Base-by-base conservation (phyloP, 768 basidiomycete genomes). In the Amanita jacksonii region DNA sequence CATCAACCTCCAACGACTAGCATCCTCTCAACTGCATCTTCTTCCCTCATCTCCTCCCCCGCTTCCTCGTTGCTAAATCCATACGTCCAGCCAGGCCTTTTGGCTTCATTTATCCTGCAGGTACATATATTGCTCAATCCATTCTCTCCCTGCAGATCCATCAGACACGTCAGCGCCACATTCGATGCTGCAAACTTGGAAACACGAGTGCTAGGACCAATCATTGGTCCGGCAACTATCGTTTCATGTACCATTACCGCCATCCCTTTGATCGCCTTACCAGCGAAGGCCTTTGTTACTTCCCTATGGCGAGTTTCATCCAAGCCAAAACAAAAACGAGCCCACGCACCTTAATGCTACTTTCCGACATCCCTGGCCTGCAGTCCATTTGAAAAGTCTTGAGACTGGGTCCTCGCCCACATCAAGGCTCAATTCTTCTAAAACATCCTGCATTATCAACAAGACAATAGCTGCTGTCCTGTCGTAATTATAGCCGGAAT, bases 401-500 rank as follows among this genome's bases (percentile, higher is more conserved):
- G 82, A 77, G 8, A 85, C 74, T 2, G 90, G 90, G 55, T 93
- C 84, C 47, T 68, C 66, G 13, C 73, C 72, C 46, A 85, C 59
- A 23, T 72, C 67, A 1, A 81, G 80, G 0, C 70, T 70, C 13
- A 91, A 64, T 1, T 66, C 65, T 5, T 63, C 69, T 22, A 93
- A 59, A 2, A 91, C 65, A 32, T 85, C 84, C 19, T 67, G 66
- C 77, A 92, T 82, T 16, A 79, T 62, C 34, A 65, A 51, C 57
- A 81, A 75, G 16, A 80, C 70, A 13, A 89, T 68, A 0, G 65
- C 65, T 12, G 73, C 72, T 3, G 79, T 76, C 47, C 68, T 74
- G 40, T 88, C 85, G 48, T 85, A 79, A 50, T 87, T 63, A 54
- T 81, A 87, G 4, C 72, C 78, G 4, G 77, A 75, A 61, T 94